phyloP scores from a whole-genome alignment of 2,329 filamentous ascomycete genomes.

The Colletotrichum sp. region DNA sequence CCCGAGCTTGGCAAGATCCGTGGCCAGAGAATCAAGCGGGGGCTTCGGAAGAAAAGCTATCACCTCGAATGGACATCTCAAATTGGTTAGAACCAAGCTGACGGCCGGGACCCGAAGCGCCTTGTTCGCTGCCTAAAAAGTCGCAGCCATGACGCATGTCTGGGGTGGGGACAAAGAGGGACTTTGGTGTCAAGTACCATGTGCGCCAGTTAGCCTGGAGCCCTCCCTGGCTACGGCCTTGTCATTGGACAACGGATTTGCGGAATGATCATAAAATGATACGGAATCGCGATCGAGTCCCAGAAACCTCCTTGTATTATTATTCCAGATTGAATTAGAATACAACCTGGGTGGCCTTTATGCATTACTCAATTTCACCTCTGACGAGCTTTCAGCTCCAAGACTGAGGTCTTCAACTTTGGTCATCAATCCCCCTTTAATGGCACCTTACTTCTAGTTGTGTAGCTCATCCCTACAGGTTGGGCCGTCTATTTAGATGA shows the following conservation, averaged over 20 bases:
- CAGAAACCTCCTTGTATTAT: neutral
- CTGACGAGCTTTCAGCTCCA: neutral
- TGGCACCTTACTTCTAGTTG: neutral
- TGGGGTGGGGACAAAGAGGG: neutral
- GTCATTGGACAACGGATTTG: neutral
- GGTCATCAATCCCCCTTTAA: neutral
- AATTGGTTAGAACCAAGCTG: neutral
- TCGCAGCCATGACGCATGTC: neutral
- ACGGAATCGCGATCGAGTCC: accelerated
- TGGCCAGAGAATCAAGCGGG: neutral
- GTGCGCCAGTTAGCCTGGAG: neutral
- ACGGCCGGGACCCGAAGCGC: neutral
- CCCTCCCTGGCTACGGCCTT: neutral
- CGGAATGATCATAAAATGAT: neutral
- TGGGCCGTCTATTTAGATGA: neutral
- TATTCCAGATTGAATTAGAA: neutral
- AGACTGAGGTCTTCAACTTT: neutral
- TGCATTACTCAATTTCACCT: neutral
- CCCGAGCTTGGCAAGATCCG: neutral
- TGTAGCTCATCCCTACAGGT: neutral
- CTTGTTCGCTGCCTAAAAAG: neutral
- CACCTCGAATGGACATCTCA: neutral
- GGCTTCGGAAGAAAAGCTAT: neutral
- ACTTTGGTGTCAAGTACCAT: neutral
- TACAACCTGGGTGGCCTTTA: neutral